A percentile compares a stretch with the other conserved stretches of the same genome.
Evolutionary conservation across 1,284 basidiomycete genomes (phyloP).

Genomic region (Ustilago tritici): DNA sequence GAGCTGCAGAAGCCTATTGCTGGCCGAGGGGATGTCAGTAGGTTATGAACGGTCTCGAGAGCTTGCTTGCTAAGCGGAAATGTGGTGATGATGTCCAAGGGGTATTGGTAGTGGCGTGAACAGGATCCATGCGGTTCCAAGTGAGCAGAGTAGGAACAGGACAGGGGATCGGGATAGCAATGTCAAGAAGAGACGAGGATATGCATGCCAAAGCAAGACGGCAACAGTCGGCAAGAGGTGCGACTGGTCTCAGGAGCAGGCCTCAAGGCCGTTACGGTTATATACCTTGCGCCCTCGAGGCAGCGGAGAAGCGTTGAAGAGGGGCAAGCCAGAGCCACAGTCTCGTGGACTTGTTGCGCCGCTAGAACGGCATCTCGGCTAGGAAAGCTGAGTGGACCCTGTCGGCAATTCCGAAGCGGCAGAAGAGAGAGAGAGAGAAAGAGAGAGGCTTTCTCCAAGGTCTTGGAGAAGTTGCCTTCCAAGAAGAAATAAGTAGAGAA

Average conservation of each 20-base stretch:
- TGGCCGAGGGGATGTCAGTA: too few relatives aligned
- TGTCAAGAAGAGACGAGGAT: neutral
- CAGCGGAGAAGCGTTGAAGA: neutral
- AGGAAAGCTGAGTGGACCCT: conserved; percentile 17
- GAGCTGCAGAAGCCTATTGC: neutral
- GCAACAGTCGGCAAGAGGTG: neutral
- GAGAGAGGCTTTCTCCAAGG: conserved; percentile 5
- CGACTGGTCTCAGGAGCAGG: neutral
- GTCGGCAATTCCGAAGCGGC: conserved; percentile 15
- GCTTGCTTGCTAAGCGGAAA: too few relatives aligned
- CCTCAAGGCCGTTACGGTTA: neutral
- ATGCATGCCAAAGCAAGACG: neutral
- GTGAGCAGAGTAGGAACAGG: neutral
- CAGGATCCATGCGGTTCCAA: too few relatives aligned
- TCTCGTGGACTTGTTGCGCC: neutral
- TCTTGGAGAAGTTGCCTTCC: neutral
- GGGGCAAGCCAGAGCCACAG: neutral
- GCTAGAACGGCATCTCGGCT: conserved; percentile 8
- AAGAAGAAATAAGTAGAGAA: neutral
- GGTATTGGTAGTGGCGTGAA: too few relatives aligned
- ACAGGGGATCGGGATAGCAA: neutral
- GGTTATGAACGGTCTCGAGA: too few relatives aligned
- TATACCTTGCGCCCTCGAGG: neutral
- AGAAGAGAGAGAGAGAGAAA: conserved; percentile 1
- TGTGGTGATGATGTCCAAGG: too few relatives aligned